Conservation (phyloP, 2,329 filamentous ascomycete genomes). For the Pseudogymnoascus sp. region DNA sequence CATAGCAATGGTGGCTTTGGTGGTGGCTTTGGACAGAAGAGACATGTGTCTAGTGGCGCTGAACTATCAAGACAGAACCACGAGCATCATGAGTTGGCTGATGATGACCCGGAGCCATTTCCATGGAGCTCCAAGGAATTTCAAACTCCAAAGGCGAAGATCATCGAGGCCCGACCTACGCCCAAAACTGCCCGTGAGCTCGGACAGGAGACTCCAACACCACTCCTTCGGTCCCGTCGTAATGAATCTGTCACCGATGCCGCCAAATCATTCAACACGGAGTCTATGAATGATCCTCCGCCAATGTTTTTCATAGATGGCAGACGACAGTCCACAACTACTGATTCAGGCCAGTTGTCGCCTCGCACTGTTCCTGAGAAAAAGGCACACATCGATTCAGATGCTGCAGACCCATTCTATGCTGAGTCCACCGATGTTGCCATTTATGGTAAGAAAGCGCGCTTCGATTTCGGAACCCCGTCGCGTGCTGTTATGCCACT, state of each 20-base stretch:
- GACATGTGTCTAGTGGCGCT: neutral
- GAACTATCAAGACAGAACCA: neutral
- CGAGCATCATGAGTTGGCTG: neutral
- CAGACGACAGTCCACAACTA: neutral
- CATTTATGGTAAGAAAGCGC: neutral
- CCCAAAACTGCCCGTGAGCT: conserved; percentile 7
- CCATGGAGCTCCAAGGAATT: neutral
- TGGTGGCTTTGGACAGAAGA: neutral
- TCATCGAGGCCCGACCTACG: neutral
- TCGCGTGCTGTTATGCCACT: neutral
- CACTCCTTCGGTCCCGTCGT: neutral
- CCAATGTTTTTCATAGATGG: neutral
- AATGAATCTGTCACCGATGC: neutral
- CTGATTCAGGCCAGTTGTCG: neutral
- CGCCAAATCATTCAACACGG: neutral
- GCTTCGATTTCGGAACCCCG: neutral
- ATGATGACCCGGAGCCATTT: neutral
- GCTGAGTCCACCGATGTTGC: neutral
- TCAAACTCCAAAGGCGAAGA: conserved; percentile 1
- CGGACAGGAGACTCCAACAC: conserved; percentile 2
- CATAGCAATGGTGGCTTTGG: neutral
- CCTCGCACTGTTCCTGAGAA: neutral
- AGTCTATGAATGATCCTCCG: neutral
- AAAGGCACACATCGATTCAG: neutral
- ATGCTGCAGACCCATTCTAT: neutral